Base-by-base conservation (phyloP, 768 basidiomycete genomes). In the Termitomyces sp. region DNA sequence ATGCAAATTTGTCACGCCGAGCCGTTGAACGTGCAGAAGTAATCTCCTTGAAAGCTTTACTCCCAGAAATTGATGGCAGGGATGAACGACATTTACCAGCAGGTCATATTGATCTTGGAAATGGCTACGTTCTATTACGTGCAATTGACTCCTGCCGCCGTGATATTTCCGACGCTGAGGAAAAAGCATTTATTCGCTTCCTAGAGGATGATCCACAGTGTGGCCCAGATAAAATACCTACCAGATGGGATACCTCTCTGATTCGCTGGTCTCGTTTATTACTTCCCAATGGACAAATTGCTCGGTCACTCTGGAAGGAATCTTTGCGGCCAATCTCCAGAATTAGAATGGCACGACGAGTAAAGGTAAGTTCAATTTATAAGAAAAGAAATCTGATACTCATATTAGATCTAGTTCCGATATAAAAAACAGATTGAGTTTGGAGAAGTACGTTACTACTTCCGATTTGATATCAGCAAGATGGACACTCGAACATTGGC, bases 41-140 rank as follows among this genome's bases (percentile, higher is more conserved):
- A 8, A 68, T 67, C 39, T 61, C 62, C 10, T 50, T 69, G 4
- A 67, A 68, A 36, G 65, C 67, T 0, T 58, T 64, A 33, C n/a
- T 67, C 42, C 64, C 67, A 9, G 55, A 65, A n/a, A 51, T 69
- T 32, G 65, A 66, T n/a, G n/a, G n/a, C 18, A 50, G 68, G 52
- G n/a, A n/a, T n/a, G 20, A 64, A 13, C 65, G 70, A 57, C 20
- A 52, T 56, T 26, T 56, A 51, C 22, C 13, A 39, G 10, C 55
- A 44, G 22, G 50, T 14, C 3, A 53, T 61, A n/a, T n/a, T n/a
- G n/a, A n/a, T n/a, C n/a, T n/a, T n/a, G n/a, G n/a, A n/a, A n/a
- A n/a, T n/a, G n/a, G n/a, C n/a, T n/a, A n/a, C n/a, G n/a, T n/a
- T n/a, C n/a, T n/a, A n/a, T n/a, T n/a, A n/a, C n/a, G n/a, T n/a